Base-by-base conservation (phyloP, 208 protist species). In the Angomonas deanei region DNA sequence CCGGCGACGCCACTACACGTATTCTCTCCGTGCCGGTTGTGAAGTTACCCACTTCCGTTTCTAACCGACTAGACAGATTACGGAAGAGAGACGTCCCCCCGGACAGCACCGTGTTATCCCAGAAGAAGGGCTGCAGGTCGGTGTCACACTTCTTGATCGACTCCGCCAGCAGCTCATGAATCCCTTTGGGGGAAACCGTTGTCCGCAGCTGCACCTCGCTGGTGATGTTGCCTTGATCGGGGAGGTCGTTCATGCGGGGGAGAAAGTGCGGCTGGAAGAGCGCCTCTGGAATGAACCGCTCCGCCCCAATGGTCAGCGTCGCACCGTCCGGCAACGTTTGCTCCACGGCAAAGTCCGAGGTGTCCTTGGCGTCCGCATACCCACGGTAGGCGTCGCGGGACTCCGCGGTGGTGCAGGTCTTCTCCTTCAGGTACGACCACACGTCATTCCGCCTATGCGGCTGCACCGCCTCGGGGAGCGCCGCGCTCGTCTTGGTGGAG, bases 101-200 rank as follows among this genome's bases (percentile, higher is more conserved):
- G 21, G 93, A 97, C 1, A 99, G 65, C 17, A 98, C 80, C 48
- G 98, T 80, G 61, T 97, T 95, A 21, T 68, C 67, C 55, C 88
- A 97, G 0, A 99, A 73, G 10, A 68, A 61, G 24, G 80, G 42
- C 17, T 65, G 27, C n/a, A 97, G 48, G 53, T 97, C 92, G 6
- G 58, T 48, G 57, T 97, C 92, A 64, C 92, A 97, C 52, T 86
- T 78, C 28, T 65, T 54, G 32, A 90, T 73, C 24, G 87, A 77
- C 17, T 93, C 82, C 11, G 86, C 66, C 2, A 92, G 52, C n/a
- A 94, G 78, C 38, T 82, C 57, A 17, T 90, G 88, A 17, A 97
- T 70, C 19, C 83, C 73, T 0, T 60, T 34, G 0, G 73, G 61
- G 15, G 80, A 61, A n/a, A 74, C 56, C 11, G 74, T 78, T 3